phyloP scores from a whole-genome alignment of 1,139 yeast genomes.

The Saccharomyces hybrid region DNA sequence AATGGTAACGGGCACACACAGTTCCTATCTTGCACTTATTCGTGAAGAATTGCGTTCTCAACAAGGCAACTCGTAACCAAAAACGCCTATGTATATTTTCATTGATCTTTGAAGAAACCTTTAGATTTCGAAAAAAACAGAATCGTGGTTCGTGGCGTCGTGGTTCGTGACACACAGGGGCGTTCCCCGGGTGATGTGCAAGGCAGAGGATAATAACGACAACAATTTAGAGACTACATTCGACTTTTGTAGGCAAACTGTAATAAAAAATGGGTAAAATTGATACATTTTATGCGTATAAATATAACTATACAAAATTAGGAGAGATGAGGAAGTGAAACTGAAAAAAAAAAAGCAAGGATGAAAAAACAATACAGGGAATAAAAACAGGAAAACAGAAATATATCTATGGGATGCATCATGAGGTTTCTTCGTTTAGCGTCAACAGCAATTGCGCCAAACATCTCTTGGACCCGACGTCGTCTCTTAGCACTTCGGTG shows the following conservation, averaged over 20 bases:
- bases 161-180: neutral
- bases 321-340: neutral
- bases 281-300: neutral
- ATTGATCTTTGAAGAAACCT: neutral
- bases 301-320: neutral
- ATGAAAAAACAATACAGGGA: neutral
- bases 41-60: neutral
- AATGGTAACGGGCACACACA: neutral
- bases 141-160: neutral
- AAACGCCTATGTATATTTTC: neutral
- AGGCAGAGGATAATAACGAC: neutral
- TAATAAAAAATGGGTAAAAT: neutral
- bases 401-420: conserved; percentile 1
- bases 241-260: neutral
- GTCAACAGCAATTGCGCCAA: conserved; percentile 74
- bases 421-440: conserved; percentile 34
- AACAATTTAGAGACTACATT: neutral
- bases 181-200: neutral
- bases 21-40: neutral
- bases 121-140: neutral
- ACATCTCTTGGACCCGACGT: conserved; percentile 80
- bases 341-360: neutral
- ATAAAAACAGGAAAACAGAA: neutral
- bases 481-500: conserved; percentile 70
- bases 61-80: neutral